A percentile compares a stretch with the other conserved stretches of the same genome.
These are phyloP conservation scores for Takashimella koratensis DNA, from an alignment of 1,284 basidiomycete species.

Conservation along the genomic window DNA sequence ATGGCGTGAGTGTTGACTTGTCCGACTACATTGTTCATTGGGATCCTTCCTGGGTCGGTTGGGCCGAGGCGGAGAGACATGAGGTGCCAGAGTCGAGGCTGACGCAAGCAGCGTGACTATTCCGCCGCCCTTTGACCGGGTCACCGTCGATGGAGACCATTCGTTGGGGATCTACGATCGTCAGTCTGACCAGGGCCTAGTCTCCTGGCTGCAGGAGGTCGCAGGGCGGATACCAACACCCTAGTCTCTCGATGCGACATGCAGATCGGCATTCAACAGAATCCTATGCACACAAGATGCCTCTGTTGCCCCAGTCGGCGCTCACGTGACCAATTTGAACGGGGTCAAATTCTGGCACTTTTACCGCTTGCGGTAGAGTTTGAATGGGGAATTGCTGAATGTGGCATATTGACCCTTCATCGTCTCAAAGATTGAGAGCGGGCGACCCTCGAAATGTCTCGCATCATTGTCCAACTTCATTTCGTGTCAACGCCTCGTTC, in stretches of 20 bases:
- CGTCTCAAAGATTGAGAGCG: too few relatives aligned
- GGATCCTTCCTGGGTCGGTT: constrained; percentile 5
- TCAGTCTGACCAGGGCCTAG: neutral
- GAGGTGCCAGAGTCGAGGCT: too few relatives aligned
- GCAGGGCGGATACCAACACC: neutral
- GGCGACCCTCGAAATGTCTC: neutral
- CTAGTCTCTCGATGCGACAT: too few relatives aligned
- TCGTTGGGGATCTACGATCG: constrained; percentile 7
- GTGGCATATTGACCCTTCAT: neutral
- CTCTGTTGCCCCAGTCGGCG: too few relatives aligned
- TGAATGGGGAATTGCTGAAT: neutral
- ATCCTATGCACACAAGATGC: neutral
- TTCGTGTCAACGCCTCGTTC: neutral
- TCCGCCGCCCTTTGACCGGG: constrained; percentile 6
- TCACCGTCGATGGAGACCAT: constrained; percentile 2
- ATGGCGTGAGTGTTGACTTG: constrained; percentile 14
- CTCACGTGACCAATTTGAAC: neutral
- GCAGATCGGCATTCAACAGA: neutral
- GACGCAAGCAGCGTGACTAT: constrained; percentile 5
- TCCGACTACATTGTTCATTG: neutral
- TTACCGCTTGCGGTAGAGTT: neutral
- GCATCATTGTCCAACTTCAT: neutral
- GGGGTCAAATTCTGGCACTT: too few relatives aligned
- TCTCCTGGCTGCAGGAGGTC: constrained; percentile 8
- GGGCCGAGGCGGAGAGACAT: constrained; percentile 4